Evolutionary conservation across 306 rosid species (phyloP), one percentile per base, ranked within the genome.

Genomic region (Rubus parviflorus): DNA sequence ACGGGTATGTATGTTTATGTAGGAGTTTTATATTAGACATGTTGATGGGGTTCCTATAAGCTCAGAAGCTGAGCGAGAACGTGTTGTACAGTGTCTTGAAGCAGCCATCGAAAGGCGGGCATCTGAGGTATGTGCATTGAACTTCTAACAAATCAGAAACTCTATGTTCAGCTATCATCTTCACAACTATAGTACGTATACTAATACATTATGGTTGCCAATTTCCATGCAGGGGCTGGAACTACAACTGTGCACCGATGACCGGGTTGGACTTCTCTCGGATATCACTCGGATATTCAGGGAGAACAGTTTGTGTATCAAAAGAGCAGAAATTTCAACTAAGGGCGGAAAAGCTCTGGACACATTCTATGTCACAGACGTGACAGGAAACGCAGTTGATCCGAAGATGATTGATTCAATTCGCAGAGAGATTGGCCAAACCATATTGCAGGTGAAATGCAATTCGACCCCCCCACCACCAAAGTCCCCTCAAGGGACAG

Each of bases 21-120:
- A 95, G 99, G 99, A 95, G 72, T 95, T 92, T 81, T 95, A 92
- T 61, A 88, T 95, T 68, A 86, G 97, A 68, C 99, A 95, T 79
- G 83, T 90, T 8, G 99, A 95, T 79, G 99, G 99, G 13, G 79
- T 87, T 30, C 97, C 99, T 74, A 89, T 95, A 74, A 88, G 89
- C 79, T 92, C 97, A 3, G 97, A 95, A 83, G 96, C 97, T 2
- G 99, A 95, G 75, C 86, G 96, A 61, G 96, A 92, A 43, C 87
- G 99, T 3, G 93, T 95, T 13, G 85, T 79, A 47, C 95, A 85
- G 77, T 95, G 98, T 82, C 95, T 95, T 62, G 97, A 92, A 87
- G 98, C 98, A 53, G 97, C 99, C 74, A 90, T 95, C 46, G 92
- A 95, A 78, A 92, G 99, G 84, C 87, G 99, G 43, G 97, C 88